phyloP scores from a whole-genome alignment of 345 rosid genomes.

The Turritis glabra region DNA sequence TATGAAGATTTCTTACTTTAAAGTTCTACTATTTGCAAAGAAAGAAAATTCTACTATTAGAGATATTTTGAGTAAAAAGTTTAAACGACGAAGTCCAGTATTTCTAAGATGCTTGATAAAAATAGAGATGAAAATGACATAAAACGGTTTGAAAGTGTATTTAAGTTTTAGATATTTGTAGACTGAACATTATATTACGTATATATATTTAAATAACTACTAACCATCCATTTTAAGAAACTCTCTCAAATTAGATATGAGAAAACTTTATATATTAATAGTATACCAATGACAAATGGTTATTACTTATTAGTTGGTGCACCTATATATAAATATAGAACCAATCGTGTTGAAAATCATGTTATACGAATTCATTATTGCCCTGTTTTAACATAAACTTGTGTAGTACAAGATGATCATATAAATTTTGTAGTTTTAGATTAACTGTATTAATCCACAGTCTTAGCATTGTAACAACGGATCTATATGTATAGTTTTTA shows the following conservation, averaged over 20 bases:
- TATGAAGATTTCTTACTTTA: not conserved
- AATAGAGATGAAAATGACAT: not conserved
- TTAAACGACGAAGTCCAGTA: not conserved
- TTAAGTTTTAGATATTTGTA: not conserved
- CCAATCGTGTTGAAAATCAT: not conserved
- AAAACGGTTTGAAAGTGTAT: not conserved
- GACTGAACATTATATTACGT: slow-evolving; percentile 1
- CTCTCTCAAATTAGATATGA: not conserved
- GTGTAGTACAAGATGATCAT: not conserved
- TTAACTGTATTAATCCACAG: not conserved
- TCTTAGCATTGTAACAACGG: not conserved
- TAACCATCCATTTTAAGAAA: not conserved
- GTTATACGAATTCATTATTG: not conserved
- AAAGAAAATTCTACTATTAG: not conserved
- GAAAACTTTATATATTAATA: not conserved
- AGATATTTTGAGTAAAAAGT: not conserved
- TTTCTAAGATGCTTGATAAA: not conserved
- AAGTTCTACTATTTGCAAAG: not conserved
- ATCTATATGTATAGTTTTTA: not conserved
- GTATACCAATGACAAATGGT: not conserved
- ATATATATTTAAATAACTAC: not conserved
- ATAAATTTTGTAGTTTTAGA: not conserved
- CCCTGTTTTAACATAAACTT: not conserved
- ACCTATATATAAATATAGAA: not conserved
- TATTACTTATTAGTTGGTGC: not conserved